These are phyloP conservation scores for Lactarius hatsudake DNA, from an alignment of 768 basidiomycete genomes.

Conservation along the genomic window DNA sequence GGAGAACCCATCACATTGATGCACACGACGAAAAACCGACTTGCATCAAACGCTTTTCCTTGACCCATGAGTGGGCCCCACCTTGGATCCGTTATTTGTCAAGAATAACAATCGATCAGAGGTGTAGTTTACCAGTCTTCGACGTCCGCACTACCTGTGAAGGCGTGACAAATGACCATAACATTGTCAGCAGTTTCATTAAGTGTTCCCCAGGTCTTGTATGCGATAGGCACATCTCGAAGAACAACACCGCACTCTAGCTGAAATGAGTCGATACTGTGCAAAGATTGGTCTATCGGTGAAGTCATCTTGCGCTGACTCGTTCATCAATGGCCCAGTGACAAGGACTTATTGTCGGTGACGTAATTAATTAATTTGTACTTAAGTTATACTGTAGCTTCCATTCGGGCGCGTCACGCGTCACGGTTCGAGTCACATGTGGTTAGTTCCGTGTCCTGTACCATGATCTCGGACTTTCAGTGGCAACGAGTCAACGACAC, in stretches of 20 bases:
- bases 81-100: conserved; percentile 45
- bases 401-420: background rate
- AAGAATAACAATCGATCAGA: background rate
- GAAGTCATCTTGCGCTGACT: conserved; percentile 7
- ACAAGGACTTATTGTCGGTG: too few relatives aligned
- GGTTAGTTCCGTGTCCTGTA: too few relatives aligned
- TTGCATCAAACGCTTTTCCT: conserved; percentile 89
- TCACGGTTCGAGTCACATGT: background rate
- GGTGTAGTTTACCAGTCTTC: conserved; percentile 84
- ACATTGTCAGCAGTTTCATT: conserved; percentile 80
- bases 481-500: background rate
- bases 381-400: background rate
- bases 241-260: conserved; percentile 78
- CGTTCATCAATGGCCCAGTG: too few relatives aligned
- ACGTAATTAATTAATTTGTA: background rate
- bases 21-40: conserved; percentile 90
- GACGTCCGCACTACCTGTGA: conserved; percentile 95
- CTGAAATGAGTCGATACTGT: conserved; percentile 67
- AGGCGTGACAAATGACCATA: conserved; percentile 97
- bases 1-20: conserved; percentile 92
- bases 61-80: conserved; percentile 96
- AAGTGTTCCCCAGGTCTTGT: conserved; percentile 94
- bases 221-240: conserved; percentile 82
- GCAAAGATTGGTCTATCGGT: conserved; percentile 50
- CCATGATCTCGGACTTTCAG: background rate